Percentiles rank a stretch among this genome's conserved stretches.
phyloP scores from a whole-genome alignment of 257 asterid species.

The Leonotis leonurus region DNA sequence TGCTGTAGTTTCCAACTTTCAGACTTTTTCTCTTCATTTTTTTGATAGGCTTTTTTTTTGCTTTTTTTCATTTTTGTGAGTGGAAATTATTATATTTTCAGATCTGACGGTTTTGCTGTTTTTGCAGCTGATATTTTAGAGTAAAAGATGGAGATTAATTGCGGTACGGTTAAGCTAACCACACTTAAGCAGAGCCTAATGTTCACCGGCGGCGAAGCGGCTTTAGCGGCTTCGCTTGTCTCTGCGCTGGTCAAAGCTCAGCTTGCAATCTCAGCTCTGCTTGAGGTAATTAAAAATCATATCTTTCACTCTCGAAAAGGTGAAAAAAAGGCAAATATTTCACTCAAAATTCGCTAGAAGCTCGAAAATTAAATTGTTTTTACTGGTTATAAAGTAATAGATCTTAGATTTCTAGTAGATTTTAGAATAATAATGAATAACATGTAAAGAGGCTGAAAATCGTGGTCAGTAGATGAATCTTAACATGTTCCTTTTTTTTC shows the following conservation, averaged over 20 bases:
- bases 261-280: conserved; percentile 16
- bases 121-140: conserved; percentile 9
- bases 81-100: not conserved
- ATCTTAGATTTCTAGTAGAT: no score
- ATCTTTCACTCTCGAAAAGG: no score
- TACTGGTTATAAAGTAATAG: not conserved
- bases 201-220: conserved; percentile 41
- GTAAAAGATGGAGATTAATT: conserved; percentile 32
- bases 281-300: conserved; percentile 30
- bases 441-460: no score
- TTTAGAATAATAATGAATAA: no score
- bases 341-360: not conserved
- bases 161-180: conserved; percentile 25
- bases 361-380: not conserved
- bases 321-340: not conserved
- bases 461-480: not conserved
- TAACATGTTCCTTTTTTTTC: not conserved
- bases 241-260: conserved; percentile 43
- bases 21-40: not conserved
- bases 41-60: not conserved
- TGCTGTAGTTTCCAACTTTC: not conserved
- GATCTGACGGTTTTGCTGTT: conserved; percentile 23
- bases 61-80: not conserved
- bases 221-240: conserved; percentile 32
- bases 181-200: conserved; percentile 20